Base-by-base conservation (phyloP, 192 early-diverging fungal genomes). In the Coemansia sp. region DNA sequence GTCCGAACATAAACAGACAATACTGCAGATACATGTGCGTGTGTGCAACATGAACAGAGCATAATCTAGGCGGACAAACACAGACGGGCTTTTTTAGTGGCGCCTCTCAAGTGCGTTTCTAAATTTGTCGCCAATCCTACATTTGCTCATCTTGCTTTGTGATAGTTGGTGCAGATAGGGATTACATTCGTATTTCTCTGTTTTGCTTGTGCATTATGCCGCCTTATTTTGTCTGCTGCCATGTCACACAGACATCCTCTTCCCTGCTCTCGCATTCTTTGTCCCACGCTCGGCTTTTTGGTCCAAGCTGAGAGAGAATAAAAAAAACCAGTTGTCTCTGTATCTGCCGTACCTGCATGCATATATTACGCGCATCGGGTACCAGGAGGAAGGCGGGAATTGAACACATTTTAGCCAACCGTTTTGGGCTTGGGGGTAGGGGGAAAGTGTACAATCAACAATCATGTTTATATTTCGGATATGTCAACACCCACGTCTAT, bases 211-310 rank as follows among this genome's bases (percentile, higher is more conserved):
- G 44, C 44, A 7, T 47, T 47, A 13, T 27, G n/a, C 31, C 34
- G 13, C 34, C 36, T 31, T 60, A 33, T 60, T 31, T 36, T 60
- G 55, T 31, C 27, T 27, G 29, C 29, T 10, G 20, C 12, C 29
- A 31, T 57, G 24, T 27, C 29, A 57, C 10, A 11, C 13, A 9
- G 27, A 57, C 55, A 57, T 27, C 52, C 27, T 15, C 13, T 52
- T 16, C 49, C 22, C 49, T 10, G 6, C 55, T 6, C 57, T 60
- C 31, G 57, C 57, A 60, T 33, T 18, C 57, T 15, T 34, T 20
- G 57, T 60, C 57, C 18, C 57, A 34, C 57, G 57, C 57, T 60
- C 57, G 57, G 57, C 49, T 52, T 52, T 49, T 52, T 52, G 49
- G 49, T 52, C 49, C 11, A 4, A 10, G 31, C n/a, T 60, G 57